A percentile compares a stretch with the other conserved stretches of the same genome.
phyloP scores from a whole-genome alignment of 2,329 filamentous ascomycete genomes.

The Diaporthe eres region DNA sequence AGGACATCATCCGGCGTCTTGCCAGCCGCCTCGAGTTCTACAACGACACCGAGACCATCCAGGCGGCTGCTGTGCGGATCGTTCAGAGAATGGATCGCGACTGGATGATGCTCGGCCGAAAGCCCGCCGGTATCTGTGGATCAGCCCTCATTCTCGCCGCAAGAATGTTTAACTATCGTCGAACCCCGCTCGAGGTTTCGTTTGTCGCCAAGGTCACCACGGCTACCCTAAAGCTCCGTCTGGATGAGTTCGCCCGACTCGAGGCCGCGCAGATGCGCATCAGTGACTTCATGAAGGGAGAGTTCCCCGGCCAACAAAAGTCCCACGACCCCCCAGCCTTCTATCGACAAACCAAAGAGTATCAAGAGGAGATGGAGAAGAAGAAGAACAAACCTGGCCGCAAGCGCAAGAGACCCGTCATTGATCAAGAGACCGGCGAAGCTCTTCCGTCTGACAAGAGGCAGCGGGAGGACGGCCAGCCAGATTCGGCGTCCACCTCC shows the following conservation, averaged over 20 bases:
- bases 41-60: constrained; percentile 84
- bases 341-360: constrained; percentile 75
- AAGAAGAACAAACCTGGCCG: constrained; percentile 55
- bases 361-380: constrained; percentile 66
- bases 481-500: neutral
- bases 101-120: constrained; percentile 96
- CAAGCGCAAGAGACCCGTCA: constrained; percentile 60
- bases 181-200: constrained; percentile 94
- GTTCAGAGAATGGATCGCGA: constrained; percentile 95
- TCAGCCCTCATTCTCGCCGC: constrained; percentile 95
- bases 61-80: constrained; percentile 88
- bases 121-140: constrained; percentile 93
- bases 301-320: constrained; percentile 62
- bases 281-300: constrained; percentile 71
- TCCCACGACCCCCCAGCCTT: constrained; percentile 89
- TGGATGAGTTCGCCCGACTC: constrained; percentile 92
- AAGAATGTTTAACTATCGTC: constrained; percentile 97
- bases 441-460: constrained; percentile 46
- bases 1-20: constrained; percentile 93
- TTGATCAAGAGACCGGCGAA: constrained; percentile 49
- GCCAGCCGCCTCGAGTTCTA: constrained; percentile 94
- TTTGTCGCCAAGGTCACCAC: constrained; percentile 98
- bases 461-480: constrained; percentile 4
- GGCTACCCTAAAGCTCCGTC: constrained; percentile 89
- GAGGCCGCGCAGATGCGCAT: constrained; percentile 89